These are phyloP conservation scores for Diversispora epigaea DNA, from an alignment of 192 early-diverging fungal species.

Conservation along the genomic window DNA sequence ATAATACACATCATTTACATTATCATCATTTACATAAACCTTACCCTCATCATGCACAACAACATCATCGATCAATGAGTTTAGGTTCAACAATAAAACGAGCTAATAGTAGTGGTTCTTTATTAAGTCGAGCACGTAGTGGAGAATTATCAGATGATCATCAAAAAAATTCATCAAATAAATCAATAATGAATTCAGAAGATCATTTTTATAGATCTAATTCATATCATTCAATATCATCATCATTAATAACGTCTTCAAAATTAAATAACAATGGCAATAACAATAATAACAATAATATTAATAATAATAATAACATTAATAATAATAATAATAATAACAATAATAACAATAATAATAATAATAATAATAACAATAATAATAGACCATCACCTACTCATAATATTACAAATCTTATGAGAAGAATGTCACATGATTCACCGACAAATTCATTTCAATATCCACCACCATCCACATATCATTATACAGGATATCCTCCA, in stretches of 20 bases:
- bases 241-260: conserved; percentile 20
- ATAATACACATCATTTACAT: conserved; percentile 33
- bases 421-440: conserved; percentile 27
- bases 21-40: conserved; percentile 31
- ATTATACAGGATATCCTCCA: conserved; percentile 6
- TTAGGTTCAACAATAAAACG: conserved; percentile 29
- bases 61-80: conserved; percentile 31
- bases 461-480: conserved; percentile 7
- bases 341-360: no score
- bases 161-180: conserved; percentile 23
- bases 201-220: conserved; percentile 26
- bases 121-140: conserved; percentile 22
- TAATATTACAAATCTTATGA: conserved; percentile 21
- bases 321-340: background rate
- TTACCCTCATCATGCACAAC: conserved; percentile 26
- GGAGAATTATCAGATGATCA: conserved; percentile 25
- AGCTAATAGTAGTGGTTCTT: conserved; percentile 29
- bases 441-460: conserved; percentile 24
- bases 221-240: conserved; percentile 21
- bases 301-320: conserved; percentile 13
- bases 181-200: conserved; percentile 16
- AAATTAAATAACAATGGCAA: conserved; percentile 11
- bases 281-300: conserved; percentile 26
- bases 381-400: background rate
- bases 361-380: conserved; percentile 28